These are phyloP conservation scores for Pleurotus tuoliensis DNA, from an alignment of 768 basidiomycete genomes.

Conservation along the genomic window DNA sequence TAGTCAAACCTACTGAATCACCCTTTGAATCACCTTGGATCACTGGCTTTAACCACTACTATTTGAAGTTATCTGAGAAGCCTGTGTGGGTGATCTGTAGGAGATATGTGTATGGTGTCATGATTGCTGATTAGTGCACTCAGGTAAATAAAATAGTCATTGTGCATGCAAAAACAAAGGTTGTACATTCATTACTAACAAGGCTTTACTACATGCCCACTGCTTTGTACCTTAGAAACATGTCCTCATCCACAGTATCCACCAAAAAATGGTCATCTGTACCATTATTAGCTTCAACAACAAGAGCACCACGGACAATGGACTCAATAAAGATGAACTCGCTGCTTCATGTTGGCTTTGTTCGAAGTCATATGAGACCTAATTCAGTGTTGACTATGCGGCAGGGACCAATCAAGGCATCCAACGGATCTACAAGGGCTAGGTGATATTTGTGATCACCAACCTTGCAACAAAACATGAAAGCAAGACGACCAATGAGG, in stretches of 20 bases:
- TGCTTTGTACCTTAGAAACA: slow-evolving; percentile 14
- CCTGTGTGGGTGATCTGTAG: too few relatives aligned
- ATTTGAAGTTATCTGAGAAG: too few relatives aligned
- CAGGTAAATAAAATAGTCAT: too few relatives aligned
- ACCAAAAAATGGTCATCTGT: slow-evolving; percentile 19
- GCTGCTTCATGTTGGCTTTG: neutral
- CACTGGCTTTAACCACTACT: too few relatives aligned
- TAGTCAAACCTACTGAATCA: too few relatives aligned
- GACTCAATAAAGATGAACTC: slow-evolving; percentile 23
- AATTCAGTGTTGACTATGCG: slow-evolving; percentile 19
- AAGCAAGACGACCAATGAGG: slow-evolving; percentile 17
- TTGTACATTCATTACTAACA: too few relatives aligned
- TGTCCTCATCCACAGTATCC: slow-evolving; percentile 24
- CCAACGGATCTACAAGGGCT: slow-evolving; percentile 19
- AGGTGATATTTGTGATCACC: slow-evolving; percentile 9
- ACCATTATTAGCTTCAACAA: slow-evolving; percentile 15
- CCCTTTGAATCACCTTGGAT: too few relatives aligned
- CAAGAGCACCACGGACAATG: slow-evolving; percentile 23
- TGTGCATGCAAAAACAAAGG: too few relatives aligned
- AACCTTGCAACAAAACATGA: slow-evolving; percentile 16
- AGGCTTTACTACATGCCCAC: too few relatives aligned
- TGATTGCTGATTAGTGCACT: too few relatives aligned
- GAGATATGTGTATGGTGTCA: too few relatives aligned
- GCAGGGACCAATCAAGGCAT: slow-evolving; percentile 6
- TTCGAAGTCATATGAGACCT: slow-evolving; percentile 14